Conservation (phyloP, 1,284 basidiomycete genomes). For the Cutaneotrichosporon arboriforme region DNA sequence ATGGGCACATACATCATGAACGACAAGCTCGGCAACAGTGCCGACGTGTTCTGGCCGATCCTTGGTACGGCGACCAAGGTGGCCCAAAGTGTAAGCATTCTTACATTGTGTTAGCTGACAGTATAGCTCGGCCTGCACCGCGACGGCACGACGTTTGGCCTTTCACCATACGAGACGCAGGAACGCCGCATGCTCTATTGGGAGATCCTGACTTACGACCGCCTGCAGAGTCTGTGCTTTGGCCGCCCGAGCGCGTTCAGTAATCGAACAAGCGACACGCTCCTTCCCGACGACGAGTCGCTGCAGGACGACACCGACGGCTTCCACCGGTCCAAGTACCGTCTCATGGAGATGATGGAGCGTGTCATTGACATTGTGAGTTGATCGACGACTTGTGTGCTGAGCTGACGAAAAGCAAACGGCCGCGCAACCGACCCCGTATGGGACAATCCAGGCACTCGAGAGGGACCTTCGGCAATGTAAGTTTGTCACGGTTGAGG, state of each 20-base stretch:
- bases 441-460: conserved; percentile 29
- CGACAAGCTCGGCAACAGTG: conserved; percentile 40
- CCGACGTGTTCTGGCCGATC: conserved; percentile 47
- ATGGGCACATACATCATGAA: conserved; percentile 46
- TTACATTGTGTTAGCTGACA: not conserved
- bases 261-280: conserved; percentile 37
- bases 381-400: not conserved
- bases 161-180: conserved; percentile 40
- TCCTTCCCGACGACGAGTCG: conserved; percentile 28
- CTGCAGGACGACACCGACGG: conserved; percentile 32
- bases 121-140: conserved; percentile 45
- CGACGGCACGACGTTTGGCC: conserved; percentile 39
- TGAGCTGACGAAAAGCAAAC: conserved; percentile 35
- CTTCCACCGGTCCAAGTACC: conserved; percentile 40
- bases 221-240: conserved; percentile 45
- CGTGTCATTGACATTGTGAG: conserved; percentile 42
- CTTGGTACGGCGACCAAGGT: conserved; percentile 42
- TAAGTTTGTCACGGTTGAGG: conserved; percentile 16
- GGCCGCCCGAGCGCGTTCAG: conserved; percentile 39
- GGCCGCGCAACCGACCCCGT: conserved; percentile 32
- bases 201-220: conserved; percentile 45
- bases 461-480: conserved; percentile 40
- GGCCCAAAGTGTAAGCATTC: conserved; percentile 32
- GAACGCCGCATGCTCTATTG: conserved; percentile 45
- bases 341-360: conserved; percentile 40